Evolutionary conservation across 2,329 filamentous ascomycete genomes (phyloP), one percentile per base, ranked within the genome.

Genomic region (Epicoccum nigrum): DNA sequence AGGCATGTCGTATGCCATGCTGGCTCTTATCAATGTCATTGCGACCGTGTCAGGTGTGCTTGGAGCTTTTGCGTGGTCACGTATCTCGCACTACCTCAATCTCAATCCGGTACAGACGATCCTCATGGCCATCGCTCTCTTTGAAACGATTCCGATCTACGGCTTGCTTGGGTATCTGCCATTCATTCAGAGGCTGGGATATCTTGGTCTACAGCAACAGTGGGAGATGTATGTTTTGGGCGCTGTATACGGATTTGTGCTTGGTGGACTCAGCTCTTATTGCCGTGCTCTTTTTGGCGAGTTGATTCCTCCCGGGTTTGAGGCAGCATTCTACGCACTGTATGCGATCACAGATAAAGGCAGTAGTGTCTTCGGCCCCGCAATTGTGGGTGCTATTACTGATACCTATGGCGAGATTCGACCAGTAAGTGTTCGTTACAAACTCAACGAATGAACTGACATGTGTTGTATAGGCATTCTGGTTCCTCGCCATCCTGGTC

Each of bases 261-360:
- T 97, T 23, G 94, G 94, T n/a, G 94, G 94, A 0, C 77, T 99
- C 32, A 91, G 89, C 51, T 89, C 88, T 19, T 97, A 97, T 74
- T 97, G 94, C 69, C 87, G 94, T 33, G 92, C 90, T 54, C 81
- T 99, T 4, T 99, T 90, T 69, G 92, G 92, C 31, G 92, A 97
- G 72, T 81, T 99, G 49, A 96, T 99, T 47, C 94, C 94, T 1
- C 90, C 91, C 0, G 94, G 94, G 4, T 95, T 89, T 23, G 94
- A 99, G 74, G 92, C 94, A 0, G 92, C 93, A 0, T 99, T 99
- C 69, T 99, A 96, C 70, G 92, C 93, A 0, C 80, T 99, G 1
- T 99, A 97, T 69, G 94, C 94, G 28, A 97, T 97, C 58, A 97
- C 94, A 1, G 94, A 99, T 72, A 99, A 99, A 74, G 92, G 93